Percentiles rank a stretch among this genome's conserved stretches.
These are phyloP conservation scores for Colletotrichum incanum DNA, from an alignment of 2,329 filamentous ascomycete genomes.

Conservation along the genomic window DNA sequence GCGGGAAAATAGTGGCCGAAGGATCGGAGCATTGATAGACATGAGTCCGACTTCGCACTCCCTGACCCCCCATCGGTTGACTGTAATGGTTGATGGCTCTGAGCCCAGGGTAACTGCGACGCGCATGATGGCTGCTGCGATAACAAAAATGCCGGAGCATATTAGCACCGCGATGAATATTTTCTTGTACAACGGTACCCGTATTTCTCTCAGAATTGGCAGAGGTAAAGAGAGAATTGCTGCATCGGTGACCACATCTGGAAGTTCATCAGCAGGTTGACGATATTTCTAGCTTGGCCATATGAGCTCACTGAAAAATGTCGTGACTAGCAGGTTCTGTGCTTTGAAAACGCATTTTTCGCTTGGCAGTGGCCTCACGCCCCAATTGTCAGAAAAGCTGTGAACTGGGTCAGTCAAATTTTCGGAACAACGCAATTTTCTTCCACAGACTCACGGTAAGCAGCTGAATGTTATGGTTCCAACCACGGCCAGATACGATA, in stretches of 20 bases:
- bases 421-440: too few species aligned
- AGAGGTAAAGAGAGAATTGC: slow-evolving; percentile 28
- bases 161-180: slow-evolving; percentile 30
- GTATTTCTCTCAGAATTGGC: slow-evolving; percentile 25
- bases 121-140: slow-evolving; percentile 31
- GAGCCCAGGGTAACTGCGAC: slow-evolving; percentile 34
- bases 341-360: slow-evolving; percentile 45
- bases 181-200: slow-evolving; percentile 27
- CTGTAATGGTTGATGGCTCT: slow-evolving; percentile 25
- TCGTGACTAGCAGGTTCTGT: slow-evolving; percentile 46
- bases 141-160: slow-evolving; percentile 32
- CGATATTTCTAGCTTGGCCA: not conserved
- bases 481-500: slow-evolving; percentile 25
- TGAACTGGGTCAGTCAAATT: rapidly evolving
- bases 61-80: slow-evolving; percentile 32
- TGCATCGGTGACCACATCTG: slow-evolving; percentile 29
- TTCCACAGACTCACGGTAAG: slow-evolving; percentile 14
- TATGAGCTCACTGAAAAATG: slow-evolving; percentile 36
- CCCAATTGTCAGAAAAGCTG: slow-evolving; percentile 32
- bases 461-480: slow-evolving; percentile 33
- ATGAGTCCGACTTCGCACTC: slow-evolving; percentile 34
- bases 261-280: not conserved
- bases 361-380: slow-evolving; percentile 21
- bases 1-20: slow-evolving; percentile 23
- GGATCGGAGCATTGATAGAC: slow-evolving; percentile 26